phyloP scores from a whole-genome alignment of 1,284 basidiomycete species.

The Cryptococcus jaspeensis region DNA sequence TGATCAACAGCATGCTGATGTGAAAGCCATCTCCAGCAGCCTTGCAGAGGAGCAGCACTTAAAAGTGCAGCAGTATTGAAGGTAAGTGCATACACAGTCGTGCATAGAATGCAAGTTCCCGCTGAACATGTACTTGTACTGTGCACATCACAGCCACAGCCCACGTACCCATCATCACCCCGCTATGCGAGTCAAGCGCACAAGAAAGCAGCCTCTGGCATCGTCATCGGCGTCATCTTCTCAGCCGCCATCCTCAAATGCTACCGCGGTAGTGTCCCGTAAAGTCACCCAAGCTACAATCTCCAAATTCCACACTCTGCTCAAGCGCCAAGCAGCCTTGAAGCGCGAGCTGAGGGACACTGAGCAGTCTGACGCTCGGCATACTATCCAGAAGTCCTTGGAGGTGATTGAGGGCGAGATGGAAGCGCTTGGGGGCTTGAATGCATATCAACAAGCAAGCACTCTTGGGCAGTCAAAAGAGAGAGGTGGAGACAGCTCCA shows the following conservation, averaged over 20 bases:
- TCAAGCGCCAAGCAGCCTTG: conserved; percentile 40
- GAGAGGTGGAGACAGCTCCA: conserved; percentile 80
- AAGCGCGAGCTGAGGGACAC: conserved; percentile 12
- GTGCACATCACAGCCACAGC: too few species aligned
- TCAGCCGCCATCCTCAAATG: not conserved
- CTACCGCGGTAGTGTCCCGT: conserved; percentile 20
- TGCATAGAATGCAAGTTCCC: too few species aligned
- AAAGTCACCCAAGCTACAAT: conserved; percentile 46
- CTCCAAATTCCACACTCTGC: conserved; percentile 43
- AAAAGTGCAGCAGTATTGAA: too few species aligned
- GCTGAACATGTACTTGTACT: too few species aligned
- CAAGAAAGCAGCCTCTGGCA: conserved; percentile 12
- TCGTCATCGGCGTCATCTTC: not conserved
- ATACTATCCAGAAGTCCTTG: conserved; percentile 40
- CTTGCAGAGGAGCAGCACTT: too few species aligned
- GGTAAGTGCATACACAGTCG: too few species aligned
- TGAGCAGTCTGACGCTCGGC: not conserved
- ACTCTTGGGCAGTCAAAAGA: conserved; percentile 72
- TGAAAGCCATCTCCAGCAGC: too few species aligned
- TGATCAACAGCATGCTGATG: too few species aligned
- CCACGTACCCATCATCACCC: not conserved
- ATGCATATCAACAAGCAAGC: conserved; percentile 76
- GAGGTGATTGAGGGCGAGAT: conserved; percentile 62
- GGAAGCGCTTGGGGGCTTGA: conserved; percentile 67
- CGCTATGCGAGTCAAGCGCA: not conserved